phyloP scores from a whole-genome alignment of 164 flowering plant genomes.

The Chloranthus sessilifolius region DNA sequence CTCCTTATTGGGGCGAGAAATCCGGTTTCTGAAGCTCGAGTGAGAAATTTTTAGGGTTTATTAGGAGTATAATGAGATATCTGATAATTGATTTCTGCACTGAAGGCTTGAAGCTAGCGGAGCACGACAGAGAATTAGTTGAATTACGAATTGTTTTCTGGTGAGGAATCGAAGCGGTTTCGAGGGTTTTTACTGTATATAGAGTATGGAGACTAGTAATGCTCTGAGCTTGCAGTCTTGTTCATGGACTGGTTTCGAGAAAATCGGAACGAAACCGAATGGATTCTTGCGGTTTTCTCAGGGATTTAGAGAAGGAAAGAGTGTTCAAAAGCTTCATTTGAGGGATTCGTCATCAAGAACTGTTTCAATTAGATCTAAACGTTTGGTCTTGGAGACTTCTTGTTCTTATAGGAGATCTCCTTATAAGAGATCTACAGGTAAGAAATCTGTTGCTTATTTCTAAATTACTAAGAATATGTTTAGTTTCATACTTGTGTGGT shows the following conservation, averaged over 20 bases:
- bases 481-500: neutral
- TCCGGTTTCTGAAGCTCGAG: no score
- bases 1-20: no score
- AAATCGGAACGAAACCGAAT: constrained; percentile 19
- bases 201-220: constrained; percentile 35
- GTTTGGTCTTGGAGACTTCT: constrained; percentile 18
- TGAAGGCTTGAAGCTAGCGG: no score
- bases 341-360: constrained; percentile 16
- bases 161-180: neutral
- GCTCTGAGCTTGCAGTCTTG: constrained; percentile 25
- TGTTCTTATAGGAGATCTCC: constrained; percentile 38
- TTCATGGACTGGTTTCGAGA: constrained; percentile 24
- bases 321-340: constrained; percentile 20
- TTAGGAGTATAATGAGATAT: no score
- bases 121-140: neutral
- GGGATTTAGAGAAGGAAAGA: constrained; percentile 6
- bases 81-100: no score
- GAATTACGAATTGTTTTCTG: neutral
- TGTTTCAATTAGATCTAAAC: neutral
- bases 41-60: no score
- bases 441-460: no score
- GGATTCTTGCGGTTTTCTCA: constrained; percentile 21
- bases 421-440: no score
- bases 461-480: no score
- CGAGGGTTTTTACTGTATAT: neutral